Conservation (phyloP, 331 rosid genomes). For the Arachis monticola region DNA sequence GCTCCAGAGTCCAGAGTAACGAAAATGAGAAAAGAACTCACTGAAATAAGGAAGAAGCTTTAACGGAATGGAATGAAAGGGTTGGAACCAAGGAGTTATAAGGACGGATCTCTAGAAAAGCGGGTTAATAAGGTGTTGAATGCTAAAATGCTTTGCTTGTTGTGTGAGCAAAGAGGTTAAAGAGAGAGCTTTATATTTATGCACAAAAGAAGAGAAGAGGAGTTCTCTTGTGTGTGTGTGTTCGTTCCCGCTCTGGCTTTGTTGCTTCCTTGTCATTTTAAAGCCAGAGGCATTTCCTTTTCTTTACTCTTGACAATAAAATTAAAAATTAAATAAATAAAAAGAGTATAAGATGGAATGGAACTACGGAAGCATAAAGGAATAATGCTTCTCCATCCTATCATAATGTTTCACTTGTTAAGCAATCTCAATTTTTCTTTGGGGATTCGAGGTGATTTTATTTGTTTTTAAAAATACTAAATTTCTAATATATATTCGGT, state of each 20-base stretch:
- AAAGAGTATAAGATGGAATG: background rate
- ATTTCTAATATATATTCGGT: too few species aligned
- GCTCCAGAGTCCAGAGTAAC: background rate
- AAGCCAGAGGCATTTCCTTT: background rate
- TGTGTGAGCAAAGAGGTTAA: slow-evolving; percentile 25
- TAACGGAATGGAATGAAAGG: background rate
- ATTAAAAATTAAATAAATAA: too few species aligned
- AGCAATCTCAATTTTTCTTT: background rate
- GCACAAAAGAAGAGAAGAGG: slow-evolving; percentile 7
- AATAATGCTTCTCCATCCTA: background rate
- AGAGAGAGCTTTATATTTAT: slow-evolving; percentile 40
- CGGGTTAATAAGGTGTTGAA: background rate
- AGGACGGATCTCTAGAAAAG: slow-evolving; percentile 47
- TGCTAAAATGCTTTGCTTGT: slow-evolving; percentile 8
- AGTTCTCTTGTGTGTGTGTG: too few species aligned
- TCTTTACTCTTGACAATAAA: background rate
- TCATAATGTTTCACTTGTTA: background rate
- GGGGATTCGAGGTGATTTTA: background rate
- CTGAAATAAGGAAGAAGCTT: slow-evolving; percentile 13
- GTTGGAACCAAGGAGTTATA: background rate
- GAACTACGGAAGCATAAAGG: background rate
- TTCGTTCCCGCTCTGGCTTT: slow-evolving; percentile 61
- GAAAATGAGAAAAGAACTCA: slow-evolving; percentile 33
- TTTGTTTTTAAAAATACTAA: too few species aligned
- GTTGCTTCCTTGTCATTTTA: background rate